phyloP scores from a whole-genome alignment of 108 stramenopile species.

The Nitzschia palea region DNA sequence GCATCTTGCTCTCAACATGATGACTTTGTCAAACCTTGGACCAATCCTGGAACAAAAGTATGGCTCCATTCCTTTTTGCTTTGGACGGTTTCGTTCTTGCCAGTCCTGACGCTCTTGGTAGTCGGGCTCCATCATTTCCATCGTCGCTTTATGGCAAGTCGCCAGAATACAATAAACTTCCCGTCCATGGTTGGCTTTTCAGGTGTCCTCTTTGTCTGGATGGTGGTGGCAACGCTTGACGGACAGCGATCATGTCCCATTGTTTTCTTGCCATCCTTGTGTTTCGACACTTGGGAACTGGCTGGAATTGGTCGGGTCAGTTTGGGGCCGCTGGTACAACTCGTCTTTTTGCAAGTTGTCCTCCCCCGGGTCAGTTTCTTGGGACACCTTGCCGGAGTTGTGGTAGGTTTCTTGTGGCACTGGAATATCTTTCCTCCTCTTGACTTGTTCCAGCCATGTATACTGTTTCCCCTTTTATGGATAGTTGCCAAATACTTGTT shows the following conservation, averaged over 20 bases:
- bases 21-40: conserved; percentile 64
- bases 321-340: conserved; percentile 65
- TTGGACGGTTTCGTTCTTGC: conserved; percentile 66
- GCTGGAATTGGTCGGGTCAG: conserved; percentile 40
- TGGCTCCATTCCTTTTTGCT: conserved; percentile 49
- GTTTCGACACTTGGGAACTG: conserved; percentile 54
- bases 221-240: conserved; percentile 64
- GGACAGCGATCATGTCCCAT: conserved; percentile 61
- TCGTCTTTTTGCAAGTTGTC: conserved; percentile 64
- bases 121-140: conserved; percentile 29
- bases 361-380: conserved; percentile 74
- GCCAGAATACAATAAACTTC: not conserved
- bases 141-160: not conserved
- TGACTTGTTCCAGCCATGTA: conserved; percentile 55
- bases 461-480: conserved; percentile 60
- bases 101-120: conserved; percentile 55
- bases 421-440: conserved; percentile 75
- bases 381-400: conserved; percentile 81
- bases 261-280: conserved; percentile 64
- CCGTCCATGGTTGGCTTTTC: conserved; percentile 78
- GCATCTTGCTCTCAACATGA: conserved; percentile 81
- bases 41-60: conserved; percentile 49
- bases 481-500: conserved; percentile 26
- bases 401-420: conserved; percentile 69
- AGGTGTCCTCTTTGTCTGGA: conserved; percentile 84